Percentiles rank a stretch among this genome's conserved stretches.
Conservation (phyloP, 495 filamentous ascomycete species). For the Collariella sp. region DNA sequence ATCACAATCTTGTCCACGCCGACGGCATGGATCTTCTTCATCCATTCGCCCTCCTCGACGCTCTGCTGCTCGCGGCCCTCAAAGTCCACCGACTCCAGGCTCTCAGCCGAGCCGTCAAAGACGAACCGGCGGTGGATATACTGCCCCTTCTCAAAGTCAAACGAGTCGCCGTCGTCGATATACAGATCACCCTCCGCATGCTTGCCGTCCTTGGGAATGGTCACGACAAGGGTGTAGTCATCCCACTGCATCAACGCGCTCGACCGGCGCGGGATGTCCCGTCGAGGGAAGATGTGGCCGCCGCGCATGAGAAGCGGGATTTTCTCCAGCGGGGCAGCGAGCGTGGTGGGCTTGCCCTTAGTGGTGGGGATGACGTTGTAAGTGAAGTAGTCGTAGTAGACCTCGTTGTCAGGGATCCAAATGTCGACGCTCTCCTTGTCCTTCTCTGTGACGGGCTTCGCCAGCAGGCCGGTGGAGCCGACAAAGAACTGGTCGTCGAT, state of each 20-base stretch:
- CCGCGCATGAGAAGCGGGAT: conserved; percentile 86
- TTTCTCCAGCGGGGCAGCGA: conserved; percentile 71
- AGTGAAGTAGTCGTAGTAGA: conserved; percentile 92
- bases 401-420: conserved; percentile 76
- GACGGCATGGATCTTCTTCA: conserved; percentile 68
- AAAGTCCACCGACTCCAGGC: conserved; percentile 42
- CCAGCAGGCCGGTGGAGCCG: conserved; percentile 74
- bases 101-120: conserved; percentile 34
- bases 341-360: conserved; percentile 53
- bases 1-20: conserved; percentile 74
- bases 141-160: conserved; percentile 73
- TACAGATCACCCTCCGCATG: conserved; percentile 74
- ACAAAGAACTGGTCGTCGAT: conserved; percentile 94
- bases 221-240: conserved; percentile 83
- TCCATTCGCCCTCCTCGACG: conserved; percentile 60
- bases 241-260: conserved; percentile 87
- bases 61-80: conserved; percentile 47
- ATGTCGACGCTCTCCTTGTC: conserved; percentile 63
- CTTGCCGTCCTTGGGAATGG: conserved; percentile 57
- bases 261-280: conserved; percentile 77
- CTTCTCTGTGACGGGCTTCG: conserved; percentile 76
- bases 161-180: conserved; percentile 88
- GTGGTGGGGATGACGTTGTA: conserved; percentile 62
- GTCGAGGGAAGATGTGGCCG: conserved; percentile 83
- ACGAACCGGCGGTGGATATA: conserved; percentile 80